Conservation (phyloP, 129 eudicot genomes). For the Kitagawia praeruptora region DNA sequence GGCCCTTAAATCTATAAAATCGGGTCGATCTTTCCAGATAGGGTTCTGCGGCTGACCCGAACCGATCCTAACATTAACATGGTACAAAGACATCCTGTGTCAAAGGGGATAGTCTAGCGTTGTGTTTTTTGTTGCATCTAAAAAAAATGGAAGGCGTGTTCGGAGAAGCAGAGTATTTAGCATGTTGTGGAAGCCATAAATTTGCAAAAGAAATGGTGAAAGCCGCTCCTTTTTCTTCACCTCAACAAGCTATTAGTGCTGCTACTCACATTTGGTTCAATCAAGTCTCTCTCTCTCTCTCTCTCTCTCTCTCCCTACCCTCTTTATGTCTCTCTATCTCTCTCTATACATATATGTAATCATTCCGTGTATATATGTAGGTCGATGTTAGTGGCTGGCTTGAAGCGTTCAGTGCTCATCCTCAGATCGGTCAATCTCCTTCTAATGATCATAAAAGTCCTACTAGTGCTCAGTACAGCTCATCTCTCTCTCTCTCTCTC, state of each 20-base stretch:
- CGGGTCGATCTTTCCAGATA: no score
- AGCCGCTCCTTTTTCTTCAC: constrained; percentile 51
- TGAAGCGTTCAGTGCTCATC: constrained; percentile 94
- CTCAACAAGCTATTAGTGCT: constrained; percentile 36
- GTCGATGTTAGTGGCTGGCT: constrained; percentile 96
- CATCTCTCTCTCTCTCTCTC: not conserved
- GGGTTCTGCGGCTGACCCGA: no score
- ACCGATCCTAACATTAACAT: no score
- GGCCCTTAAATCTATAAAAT: no score
- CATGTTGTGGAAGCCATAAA: constrained; percentile 85
- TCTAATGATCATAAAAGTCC: constrained; percentile 40
- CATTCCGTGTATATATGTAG: constrained; percentile 22
- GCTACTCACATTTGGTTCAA: constrained; percentile 92
- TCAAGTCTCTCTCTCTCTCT: constrained; percentile 26
- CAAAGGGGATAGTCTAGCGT: no score
- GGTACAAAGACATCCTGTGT: no score
- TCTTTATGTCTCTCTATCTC: not conserved
- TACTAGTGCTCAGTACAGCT: constrained; percentile 67
- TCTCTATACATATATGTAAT: not conserved
- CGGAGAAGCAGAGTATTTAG: constrained; percentile 52
- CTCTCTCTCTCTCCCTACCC: no score
- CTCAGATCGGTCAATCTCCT: constrained; percentile 71
- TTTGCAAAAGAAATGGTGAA: constrained; percentile 65
- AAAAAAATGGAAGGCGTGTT: constrained; percentile 14
- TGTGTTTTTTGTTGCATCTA: not conserved